Percentiles rank a stretch among this genome's conserved stretches.
These are phyloP conservation scores for Phialophora expanda DNA, from an alignment of 2,329 filamentous ascomycete genomes.

Conservation along the genomic window DNA sequence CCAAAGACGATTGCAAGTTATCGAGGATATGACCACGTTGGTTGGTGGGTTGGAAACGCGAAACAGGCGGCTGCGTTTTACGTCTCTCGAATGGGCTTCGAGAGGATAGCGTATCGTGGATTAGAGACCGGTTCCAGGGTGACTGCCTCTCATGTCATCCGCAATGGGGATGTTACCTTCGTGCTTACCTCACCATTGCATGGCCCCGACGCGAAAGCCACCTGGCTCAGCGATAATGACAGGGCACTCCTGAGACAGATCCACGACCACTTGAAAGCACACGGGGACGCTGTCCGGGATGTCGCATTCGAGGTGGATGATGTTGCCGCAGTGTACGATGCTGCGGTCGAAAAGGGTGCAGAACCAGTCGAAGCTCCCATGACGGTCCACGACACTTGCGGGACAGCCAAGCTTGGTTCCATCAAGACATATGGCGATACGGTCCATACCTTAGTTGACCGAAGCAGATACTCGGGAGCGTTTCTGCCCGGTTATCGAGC, in stretches of 20 bases:
- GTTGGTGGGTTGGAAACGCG: constrained; percentile 96
- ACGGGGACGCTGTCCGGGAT: constrained; percentile 94
- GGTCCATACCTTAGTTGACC: constrained; percentile 86
- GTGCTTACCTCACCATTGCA: constrained; percentile 83
- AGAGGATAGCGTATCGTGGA: constrained; percentile 79
- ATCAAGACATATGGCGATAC: constrained; percentile 95
- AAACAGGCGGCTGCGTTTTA: constrained; percentile 94
- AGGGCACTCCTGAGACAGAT: constrained; percentile 72
- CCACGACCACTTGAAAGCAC: constrained; percentile 79
- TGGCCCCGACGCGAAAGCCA: constrained; percentile 66
- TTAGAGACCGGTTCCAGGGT: constrained; percentile 85
- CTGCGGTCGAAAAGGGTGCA: constrained; percentile 65
- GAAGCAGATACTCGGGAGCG: constrained; percentile 69
- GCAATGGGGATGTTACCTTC: constrained; percentile 77
- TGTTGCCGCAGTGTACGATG: constrained; percentile 77
- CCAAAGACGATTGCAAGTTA: constrained; percentile 52
- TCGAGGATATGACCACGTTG: constrained; percentile 87
- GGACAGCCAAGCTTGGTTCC: constrained; percentile 73
- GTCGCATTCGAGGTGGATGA: constrained; percentile 94
- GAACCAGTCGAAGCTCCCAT: constrained; percentile 51
- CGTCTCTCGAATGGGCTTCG: constrained; percentile 84
- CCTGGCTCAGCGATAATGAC: constrained; percentile 58
- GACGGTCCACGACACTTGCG: constrained; percentile 67
- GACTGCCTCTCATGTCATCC: constrained; percentile 82
- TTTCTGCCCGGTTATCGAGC: constrained; percentile 84